Percentiles rank a stretch among this genome's conserved stretches.
Evolutionary conservation across 1,284 basidiomycete species (phyloP).

Genomic region (Moesziomyces antarcticus): DNA sequence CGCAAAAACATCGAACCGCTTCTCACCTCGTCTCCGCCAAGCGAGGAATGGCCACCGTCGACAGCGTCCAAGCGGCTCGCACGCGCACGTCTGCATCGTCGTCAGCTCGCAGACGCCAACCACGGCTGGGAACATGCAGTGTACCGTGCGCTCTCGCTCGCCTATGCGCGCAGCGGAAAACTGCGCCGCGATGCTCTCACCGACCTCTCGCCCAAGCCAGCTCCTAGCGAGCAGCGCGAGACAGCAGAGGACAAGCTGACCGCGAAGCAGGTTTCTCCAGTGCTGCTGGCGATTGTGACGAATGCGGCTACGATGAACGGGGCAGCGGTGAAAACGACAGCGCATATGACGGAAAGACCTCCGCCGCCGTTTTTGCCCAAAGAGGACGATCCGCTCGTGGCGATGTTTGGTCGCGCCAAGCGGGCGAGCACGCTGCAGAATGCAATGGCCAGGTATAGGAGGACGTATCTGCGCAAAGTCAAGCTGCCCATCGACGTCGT

Average conservation of each 20-base stretch:
- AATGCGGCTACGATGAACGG: constrained; percentile 27
- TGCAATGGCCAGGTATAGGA: constrained; percentile 10
- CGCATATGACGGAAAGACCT: constrained; percentile 12
- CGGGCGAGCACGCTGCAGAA: constrained; percentile 15
- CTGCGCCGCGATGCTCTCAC: constrained; percentile 30
- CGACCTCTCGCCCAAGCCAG: constrained; percentile 15
- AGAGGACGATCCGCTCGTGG: constrained; percentile 26
- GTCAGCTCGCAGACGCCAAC: constrained; percentile 41
- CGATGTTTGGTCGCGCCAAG: constrained; percentile 10
- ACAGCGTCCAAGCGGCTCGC: constrained; percentile 8
- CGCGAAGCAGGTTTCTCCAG: background rate
- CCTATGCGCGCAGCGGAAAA: constrained; percentile 33
- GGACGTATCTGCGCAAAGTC: constrained; percentile 27
- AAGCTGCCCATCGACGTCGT: constrained; percentile 24
- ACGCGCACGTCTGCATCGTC: constrained; percentile 24
- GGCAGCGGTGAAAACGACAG: constrained; percentile 7
- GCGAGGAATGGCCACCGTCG: constrained; percentile 6
- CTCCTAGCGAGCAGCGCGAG: background rate
- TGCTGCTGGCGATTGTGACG: constrained; percentile 16
- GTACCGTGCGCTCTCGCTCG: constrained; percentile 21
- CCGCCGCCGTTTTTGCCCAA: constrained; percentile 35
- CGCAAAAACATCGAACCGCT: constrained; percentile 39
- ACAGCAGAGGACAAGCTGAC: background rate
- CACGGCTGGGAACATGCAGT: constrained; percentile 42
- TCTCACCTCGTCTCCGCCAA: constrained; percentile 1